Conservation (phyloP, 2,329 filamentous ascomycete species). For the Penicillium sp. region DNA sequence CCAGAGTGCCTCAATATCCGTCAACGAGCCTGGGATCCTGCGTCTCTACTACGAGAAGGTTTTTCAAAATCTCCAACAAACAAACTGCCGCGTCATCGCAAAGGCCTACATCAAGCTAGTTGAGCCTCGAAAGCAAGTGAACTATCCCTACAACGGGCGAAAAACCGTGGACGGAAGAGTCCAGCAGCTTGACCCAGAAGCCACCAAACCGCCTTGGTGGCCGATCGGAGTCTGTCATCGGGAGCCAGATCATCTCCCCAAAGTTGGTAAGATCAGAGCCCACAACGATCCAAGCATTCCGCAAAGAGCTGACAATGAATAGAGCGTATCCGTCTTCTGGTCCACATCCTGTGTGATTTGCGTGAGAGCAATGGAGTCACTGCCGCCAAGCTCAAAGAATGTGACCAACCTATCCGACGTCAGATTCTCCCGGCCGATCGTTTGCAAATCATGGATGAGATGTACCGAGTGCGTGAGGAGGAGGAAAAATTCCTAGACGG, state of each 20-base stretch:
- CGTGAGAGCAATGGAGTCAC: conserved; percentile 39
- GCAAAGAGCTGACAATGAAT: neutral
- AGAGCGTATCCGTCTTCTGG: conserved; percentile 44
- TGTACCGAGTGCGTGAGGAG: conserved; percentile 41
- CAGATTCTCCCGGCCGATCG: conserved; percentile 39
- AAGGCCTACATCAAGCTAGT: conserved; percentile 41
- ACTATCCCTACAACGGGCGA: conserved; percentile 39
- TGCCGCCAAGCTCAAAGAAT: conserved; percentile 40
- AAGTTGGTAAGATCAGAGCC: conserved; percentile 27
- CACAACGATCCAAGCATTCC: neutral
- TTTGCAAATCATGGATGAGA: conserved; percentile 42
- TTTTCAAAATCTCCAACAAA: conserved; percentile 37
- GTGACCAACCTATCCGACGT: conserved; percentile 42
- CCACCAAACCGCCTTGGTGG: conserved; percentile 40
- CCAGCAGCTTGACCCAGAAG: conserved; percentile 34
- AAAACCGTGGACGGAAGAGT: conserved; percentile 35
- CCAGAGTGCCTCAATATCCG: conserved; percentile 27
- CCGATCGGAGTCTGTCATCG: conserved; percentile 35
- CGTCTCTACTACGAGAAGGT: conserved; percentile 36
- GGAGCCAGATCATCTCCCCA: conserved; percentile 39
- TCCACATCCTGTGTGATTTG: conserved; percentile 44
- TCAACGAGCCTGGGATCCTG: conserved; percentile 26
- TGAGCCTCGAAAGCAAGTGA: conserved; percentile 40
- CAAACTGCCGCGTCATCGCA: conserved; percentile 38
- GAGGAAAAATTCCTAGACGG: conserved; percentile 43